Percentiles rank a stretch among this genome's conserved stretches.
These are phyloP conservation scores for Euphorbia schlechtendalii DNA, from an alignment of 441 rosid genomes.

Conservation along the genomic window DNA sequence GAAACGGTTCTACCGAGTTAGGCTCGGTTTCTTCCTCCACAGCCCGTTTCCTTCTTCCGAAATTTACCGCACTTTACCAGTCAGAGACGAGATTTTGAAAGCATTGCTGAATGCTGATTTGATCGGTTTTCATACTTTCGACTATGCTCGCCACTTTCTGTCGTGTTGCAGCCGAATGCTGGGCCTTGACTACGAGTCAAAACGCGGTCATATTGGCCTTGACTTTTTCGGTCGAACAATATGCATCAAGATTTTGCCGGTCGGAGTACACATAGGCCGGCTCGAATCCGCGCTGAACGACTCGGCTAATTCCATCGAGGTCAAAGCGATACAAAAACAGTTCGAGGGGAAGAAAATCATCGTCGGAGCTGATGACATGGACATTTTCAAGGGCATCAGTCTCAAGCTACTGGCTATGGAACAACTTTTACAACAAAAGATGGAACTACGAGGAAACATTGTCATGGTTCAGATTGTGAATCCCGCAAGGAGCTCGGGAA, in stretches of 20 bases:
- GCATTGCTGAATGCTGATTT: constrained; percentile 66
- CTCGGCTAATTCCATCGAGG: constrained; percentile 45
- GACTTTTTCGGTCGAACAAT: constrained; percentile 75
- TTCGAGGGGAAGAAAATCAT: constrained; percentile 52
- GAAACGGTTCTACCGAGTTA: constrained; percentile 50
- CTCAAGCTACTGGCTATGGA: constrained; percentile 67
- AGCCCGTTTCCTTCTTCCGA: constrained; percentile 81
- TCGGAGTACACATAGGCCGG: constrained; percentile 61
- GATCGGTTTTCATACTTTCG: constrained; percentile 74
- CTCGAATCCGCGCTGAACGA: constrained; percentile 56
- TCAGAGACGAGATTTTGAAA: constrained; percentile 56
- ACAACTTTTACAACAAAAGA: constrained; percentile 43
- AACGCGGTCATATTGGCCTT: constrained; percentile 64
- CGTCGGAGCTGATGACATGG: constrained; percentile 74
- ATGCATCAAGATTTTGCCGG: constrained; percentile 59
- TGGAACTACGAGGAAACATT: constrained; percentile 45
- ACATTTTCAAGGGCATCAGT: constrained; percentile 77
- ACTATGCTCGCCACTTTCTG: constrained; percentile 73
- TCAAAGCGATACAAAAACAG: constrained; percentile 48
- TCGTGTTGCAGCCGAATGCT: constrained; percentile 75
- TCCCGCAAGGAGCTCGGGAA: constrained; percentile 77
- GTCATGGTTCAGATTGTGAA: constrained; percentile 76
- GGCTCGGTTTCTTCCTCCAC: constrained; percentile 78
- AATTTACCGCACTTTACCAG: constrained; percentile 64
- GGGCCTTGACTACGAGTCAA: constrained; percentile 67